Conservation (phyloP, 179 eudicot genomes). For the Spinacia oleracea region DNA sequence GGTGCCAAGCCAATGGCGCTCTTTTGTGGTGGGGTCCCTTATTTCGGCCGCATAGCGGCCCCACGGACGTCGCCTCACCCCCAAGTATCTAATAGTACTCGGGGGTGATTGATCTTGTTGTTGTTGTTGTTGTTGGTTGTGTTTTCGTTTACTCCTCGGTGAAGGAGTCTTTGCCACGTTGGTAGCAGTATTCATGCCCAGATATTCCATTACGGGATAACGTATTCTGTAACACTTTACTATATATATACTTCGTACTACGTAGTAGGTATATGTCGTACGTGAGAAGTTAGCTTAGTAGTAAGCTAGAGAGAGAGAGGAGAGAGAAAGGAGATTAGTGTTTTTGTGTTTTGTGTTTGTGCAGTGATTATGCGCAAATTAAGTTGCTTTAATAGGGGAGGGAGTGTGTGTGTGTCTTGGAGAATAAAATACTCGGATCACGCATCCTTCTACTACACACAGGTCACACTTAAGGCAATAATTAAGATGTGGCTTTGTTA, state of each 20-base stretch:
- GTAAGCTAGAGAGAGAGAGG: neutral
- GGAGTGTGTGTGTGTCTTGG: neutral
- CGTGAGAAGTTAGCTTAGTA: neutral
- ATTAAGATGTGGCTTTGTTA: conserved; percentile 12
- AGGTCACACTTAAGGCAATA: conserved; percentile 23
- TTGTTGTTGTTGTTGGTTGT: conserved; percentile 27
- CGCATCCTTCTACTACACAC: conserved; percentile 18
- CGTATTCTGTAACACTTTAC: too few relatives aligned
- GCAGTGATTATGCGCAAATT: conserved; percentile 21
- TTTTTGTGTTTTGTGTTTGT: conserved; percentile 6
- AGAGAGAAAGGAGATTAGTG: neutral
- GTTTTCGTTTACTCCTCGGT: conserved; percentile 38
- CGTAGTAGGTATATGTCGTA: conserved; percentile 22
- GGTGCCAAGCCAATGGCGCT: conserved; percentile 60
- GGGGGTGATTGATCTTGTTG: conserved; percentile 26
- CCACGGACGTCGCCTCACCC: conserved; percentile 54
- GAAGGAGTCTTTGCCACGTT: conserved; percentile 30
- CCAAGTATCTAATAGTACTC: conserved; percentile 31
- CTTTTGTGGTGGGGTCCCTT: conserved; percentile 57
- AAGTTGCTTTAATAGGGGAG: conserved; percentile 28
- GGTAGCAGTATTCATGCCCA: conserved; percentile 15
- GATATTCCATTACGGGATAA: conserved; percentile 17
- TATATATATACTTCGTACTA: too few relatives aligned
- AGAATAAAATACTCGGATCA: conserved; percentile 21
- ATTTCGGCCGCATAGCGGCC: conserved; percentile 58